Base-by-base conservation (phyloP, 2,329 filamentous ascomycete genomes). In the Kalaharituber pfeilii region DNA sequence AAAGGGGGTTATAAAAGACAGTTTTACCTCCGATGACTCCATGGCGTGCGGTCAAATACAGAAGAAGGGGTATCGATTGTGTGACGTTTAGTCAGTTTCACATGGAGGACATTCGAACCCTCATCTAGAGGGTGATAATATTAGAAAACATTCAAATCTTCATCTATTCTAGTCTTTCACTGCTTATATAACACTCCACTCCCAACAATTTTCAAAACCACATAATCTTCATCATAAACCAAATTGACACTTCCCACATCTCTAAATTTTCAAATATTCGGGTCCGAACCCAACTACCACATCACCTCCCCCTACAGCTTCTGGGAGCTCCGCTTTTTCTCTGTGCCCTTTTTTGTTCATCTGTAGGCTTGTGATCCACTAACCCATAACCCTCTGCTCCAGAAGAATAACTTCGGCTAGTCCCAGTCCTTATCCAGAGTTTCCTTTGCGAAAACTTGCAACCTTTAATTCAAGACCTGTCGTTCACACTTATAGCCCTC, bases 171-270 rank as follows among this genome's bases (percentile, higher is more conserved):
- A n/a, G n/a, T n/a, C n/a, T n/a, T n/a, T n/a, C n/a, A n/a, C n/a
- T n/a, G n/a, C n/a, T n/a, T n/a, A n/a, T n/a, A n/a, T n/a, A n/a
- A n/a, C n/a, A n/a, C n/a, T n/a, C n/a, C 42, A 76, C 82, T 63
- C 76, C 89, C 86, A 95, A 67, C 95, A 89, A 63, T 85, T 82
- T 65, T 87, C 87, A 66, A 95, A 95, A n/a, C n/a, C n/a, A n/a
- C n/a, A n/a, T n/a, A n/a, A n/a, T n/a, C n/a, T n/a, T n/a, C n/a
- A n/a, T n/a, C n/a, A n/a, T n/a, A n/a, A n/a, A n/a, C n/a, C n/a
- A 67, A 88, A 94, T 66, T 95, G 87, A 0, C 85, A 86, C 60
- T 82, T 78, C 33, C 50, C 29, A 68, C 95, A 95, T 22, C 88
- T 78, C 69, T 95, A 95, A 27, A 95, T 78, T 30, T 89, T 76